Evolutionary conservation across 345 rosid genomes (phyloP).

Genomic region (Iberis pinnata): DNA sequence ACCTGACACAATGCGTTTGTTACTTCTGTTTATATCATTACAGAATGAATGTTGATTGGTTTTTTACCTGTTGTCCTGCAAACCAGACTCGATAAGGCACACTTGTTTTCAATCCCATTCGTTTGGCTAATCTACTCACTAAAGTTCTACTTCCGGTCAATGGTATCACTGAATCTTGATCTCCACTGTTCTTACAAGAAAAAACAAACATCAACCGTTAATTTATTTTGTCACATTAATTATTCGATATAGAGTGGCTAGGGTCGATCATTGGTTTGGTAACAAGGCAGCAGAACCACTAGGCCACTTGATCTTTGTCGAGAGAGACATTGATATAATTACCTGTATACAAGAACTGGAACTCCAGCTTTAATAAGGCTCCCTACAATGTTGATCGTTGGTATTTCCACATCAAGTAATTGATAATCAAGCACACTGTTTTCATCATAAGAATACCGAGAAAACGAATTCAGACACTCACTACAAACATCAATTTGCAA

Average conservation of each 20-base stretch:
- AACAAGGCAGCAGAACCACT: too few relatives aligned
- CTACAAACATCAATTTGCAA: constrained; percentile 4
- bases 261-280: too few relatives aligned
- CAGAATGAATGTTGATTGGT: background rate
- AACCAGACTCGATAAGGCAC: constrained; percentile 89
- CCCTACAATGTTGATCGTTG: constrained; percentile 61
- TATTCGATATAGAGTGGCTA: too few relatives aligned
- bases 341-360: constrained; percentile 88
- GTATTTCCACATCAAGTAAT: constrained; percentile 66
- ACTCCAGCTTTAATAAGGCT: constrained; percentile 63
- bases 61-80: constrained; percentile 68
- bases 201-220: background rate
- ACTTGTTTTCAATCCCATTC: constrained; percentile 46
- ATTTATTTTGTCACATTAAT: too few relatives aligned
- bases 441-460: background rate
- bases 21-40: background rate
- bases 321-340: constrained; percentile 16
- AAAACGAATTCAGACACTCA: background rate
- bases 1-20: constrained; percentile 42
- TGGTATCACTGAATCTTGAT: constrained; percentile 90
- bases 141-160: constrained; percentile 76
- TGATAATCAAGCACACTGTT: constrained; percentile 77
- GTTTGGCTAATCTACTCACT: constrained; percentile 47
- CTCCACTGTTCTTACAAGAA: constrained; percentile 52
- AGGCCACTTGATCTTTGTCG: too few relatives aligned